A percentile compares a stretch with the other conserved stretches of the same genome.
Conservation (phyloP, 148 eudicot genomes). For the Vaccinium darrowii region DNA sequence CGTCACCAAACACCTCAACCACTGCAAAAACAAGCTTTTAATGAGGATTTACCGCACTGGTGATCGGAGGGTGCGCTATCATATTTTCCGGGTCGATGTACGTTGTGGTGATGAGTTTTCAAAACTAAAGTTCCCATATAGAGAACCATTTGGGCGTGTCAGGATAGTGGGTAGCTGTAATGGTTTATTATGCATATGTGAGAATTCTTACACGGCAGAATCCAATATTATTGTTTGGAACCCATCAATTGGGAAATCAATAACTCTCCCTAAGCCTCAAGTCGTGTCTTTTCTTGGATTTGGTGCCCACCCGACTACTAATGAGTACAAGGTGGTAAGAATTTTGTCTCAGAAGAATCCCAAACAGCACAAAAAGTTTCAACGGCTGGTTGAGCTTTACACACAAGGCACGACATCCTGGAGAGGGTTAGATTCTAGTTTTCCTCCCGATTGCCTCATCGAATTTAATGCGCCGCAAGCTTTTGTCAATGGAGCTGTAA, state of each 20-base stretch:
- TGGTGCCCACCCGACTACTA: conserved; percentile 16
- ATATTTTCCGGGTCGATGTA: conserved; percentile 4
- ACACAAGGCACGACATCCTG: conserved; percentile 13
- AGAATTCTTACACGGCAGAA: conserved; percentile 5
- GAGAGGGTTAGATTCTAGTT: conserved; percentile 9
- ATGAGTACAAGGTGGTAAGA: not conserved
- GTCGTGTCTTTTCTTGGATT: conserved; percentile 23
- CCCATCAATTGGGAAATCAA: conserved; percentile 23
- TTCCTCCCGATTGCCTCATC: not conserved
- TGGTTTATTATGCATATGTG: conserved; percentile 32
- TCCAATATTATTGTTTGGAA: conserved; percentile 22
- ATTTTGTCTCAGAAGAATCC: not conserved
- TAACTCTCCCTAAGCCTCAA: not conserved
- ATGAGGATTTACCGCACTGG: conserved; percentile 14
- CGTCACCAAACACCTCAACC: not conserved
- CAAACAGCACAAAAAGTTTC: not conserved
- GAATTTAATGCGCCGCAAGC: not conserved
- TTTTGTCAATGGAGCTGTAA: not conserved
- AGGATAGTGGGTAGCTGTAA: conserved; percentile 32
- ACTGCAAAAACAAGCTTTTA: not conserved
- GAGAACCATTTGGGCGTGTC: conserved; percentile 21
- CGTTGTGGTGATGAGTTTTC: not conserved
- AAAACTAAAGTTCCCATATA: conserved; percentile 25
- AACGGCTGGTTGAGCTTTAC: not conserved
- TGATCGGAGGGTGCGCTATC: conserved; percentile 24